Conservation (phyloP, 2,329 filamentous ascomycete species). For the Daldinia sp. region DNA sequence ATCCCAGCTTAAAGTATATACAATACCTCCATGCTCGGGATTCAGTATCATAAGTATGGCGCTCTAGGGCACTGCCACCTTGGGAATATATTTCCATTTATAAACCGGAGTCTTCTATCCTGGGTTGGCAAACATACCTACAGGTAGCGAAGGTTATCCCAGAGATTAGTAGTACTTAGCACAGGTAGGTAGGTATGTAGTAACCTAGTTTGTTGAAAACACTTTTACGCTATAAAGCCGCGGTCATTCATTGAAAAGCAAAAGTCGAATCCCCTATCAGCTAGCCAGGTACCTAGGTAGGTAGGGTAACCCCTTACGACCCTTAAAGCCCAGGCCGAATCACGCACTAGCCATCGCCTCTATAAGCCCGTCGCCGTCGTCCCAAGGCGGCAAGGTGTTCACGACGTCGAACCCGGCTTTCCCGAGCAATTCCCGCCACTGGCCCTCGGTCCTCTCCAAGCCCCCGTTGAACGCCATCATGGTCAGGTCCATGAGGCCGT, state of each 20-base stretch:
- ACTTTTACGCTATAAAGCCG: neutral
- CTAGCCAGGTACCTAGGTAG: neutral
- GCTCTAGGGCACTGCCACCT: too few relatives aligned
- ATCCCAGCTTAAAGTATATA: too few relatives aligned
- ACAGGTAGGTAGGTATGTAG: too few relatives aligned
- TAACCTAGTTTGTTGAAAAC: constrained; percentile 11
- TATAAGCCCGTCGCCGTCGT: constrained; percentile 46
- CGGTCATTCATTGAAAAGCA: neutral
- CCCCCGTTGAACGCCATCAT: constrained; percentile 51
- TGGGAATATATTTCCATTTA: too few relatives aligned
- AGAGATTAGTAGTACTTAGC: neutral
- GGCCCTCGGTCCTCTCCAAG: constrained; percentile 47
- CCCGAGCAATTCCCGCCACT: constrained; percentile 45
- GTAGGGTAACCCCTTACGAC: neutral
- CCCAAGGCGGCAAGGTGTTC: constrained; percentile 30
- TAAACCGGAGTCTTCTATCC: too few relatives aligned
- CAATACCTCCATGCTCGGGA: too few relatives aligned
- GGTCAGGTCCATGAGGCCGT: constrained; percentile 47
- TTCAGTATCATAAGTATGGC: too few relatives aligned
- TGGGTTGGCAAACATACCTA: too few relatives aligned
- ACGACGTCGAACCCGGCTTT: constrained; percentile 43
- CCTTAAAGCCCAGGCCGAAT: neutral
- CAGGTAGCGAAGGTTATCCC: too few relatives aligned
- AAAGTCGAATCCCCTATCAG: neutral
- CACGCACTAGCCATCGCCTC: constrained; percentile 41